Evolutionary conservation across 2,329 filamentous ascomycete species (phyloP), one percentile per base, ranked within the genome.

Genomic region (Ceratocystis albifundus): DNA sequence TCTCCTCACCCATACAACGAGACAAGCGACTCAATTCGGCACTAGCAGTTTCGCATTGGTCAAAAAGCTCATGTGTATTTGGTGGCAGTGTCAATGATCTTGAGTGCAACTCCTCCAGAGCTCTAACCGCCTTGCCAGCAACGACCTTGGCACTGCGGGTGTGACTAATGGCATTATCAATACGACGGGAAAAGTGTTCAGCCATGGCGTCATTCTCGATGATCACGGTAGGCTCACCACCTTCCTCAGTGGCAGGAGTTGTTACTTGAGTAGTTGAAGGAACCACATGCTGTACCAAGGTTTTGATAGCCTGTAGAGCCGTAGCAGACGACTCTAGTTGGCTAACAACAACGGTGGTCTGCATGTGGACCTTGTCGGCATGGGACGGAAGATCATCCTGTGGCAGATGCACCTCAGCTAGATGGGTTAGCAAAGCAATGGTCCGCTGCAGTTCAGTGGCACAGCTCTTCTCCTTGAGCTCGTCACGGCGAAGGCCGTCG

Each of bases 131-230:
- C 77, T 96, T 96, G 66, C 86, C 84, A 61, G 88, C 84, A 62
- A 93, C 82, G 44, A 96, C 89, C 79, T 96, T 96, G 66, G 88
- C 83, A 73, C 88, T 91, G 68, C 92, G 84, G 6, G 88, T 89
- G 72, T 91, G 87, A 15, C 84, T 85, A 68, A 91, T 82, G 65
- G 91, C 83, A 17, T 80, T 75, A 68, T 96, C 90, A 0, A 87
- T 79, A 73, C 87, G 89, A 71, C 84, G 85, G 36, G 82, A 75
- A 70, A 96, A 87, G 71, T 88, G 81, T 68, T 85, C 78, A 10
- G 82, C 82, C 70, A 84, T 78, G 69, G 89, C 88, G 64, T 88
- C 86, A 6, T 90, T 86, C n/a, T 66, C 64, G 10, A 25, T 45
- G 7, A 63, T 62, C 8, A 65, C 55, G 10, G 41, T 36, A 12